Base-by-base conservation (phyloP, 1,284 basidiomycete genomes). In the Puccinia triticina region DNA sequence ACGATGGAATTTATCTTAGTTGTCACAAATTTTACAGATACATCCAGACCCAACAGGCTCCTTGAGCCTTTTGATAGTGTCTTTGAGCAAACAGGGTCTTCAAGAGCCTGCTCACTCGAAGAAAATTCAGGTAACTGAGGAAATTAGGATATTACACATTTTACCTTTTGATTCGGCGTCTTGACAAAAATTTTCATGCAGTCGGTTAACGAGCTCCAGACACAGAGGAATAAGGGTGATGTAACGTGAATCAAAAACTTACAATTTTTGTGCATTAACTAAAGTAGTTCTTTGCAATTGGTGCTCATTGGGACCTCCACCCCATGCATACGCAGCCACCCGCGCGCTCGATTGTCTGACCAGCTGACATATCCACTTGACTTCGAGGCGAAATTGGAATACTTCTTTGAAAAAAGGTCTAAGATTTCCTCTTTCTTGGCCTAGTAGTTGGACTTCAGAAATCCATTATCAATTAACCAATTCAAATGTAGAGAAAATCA, bases 201-300 rank as follows among this genome's bases (percentile, higher is more conserved):
- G n/a, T n/a, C n/a, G n/a, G n/a, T n/a, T n/a, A n/a, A n/a, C n/a
- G n/a, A n/a, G n/a, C n/a, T n/a, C n/a, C n/a, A n/a, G n/a, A n/a
- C n/a, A n/a, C n/a, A n/a, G n/a, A n/a, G n/a, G n/a, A n/a, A n/a
- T n/a, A n/a, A n/a, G n/a, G n/a, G n/a, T n/a, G n/a, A n/a, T n/a
- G n/a, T n/a, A n/a, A n/a, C n/a, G n/a, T n/a, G n/a, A n/a, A n/a
- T n/a, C n/a, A n/a, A n/a, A n/a, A n/a, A n/a, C n/a, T n/a, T n/a
- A n/a, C n/a, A n/a, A 91, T 92, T 93, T 78, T 89, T 89, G 83
- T 92, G 89, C 84, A 93, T 92, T 75, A 91, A 84, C 83, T 90
- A 89, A 71, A 93, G 87, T 0, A 94, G 89, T 84, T 95, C 90
- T 83, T 94, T 92, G 71, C 93, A 91, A n/a, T 73, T 78, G 57